These are phyloP conservation scores for Amyloporia xantha DNA, from an alignment of 768 basidiomycete genomes.

Conservation along the genomic window DNA sequence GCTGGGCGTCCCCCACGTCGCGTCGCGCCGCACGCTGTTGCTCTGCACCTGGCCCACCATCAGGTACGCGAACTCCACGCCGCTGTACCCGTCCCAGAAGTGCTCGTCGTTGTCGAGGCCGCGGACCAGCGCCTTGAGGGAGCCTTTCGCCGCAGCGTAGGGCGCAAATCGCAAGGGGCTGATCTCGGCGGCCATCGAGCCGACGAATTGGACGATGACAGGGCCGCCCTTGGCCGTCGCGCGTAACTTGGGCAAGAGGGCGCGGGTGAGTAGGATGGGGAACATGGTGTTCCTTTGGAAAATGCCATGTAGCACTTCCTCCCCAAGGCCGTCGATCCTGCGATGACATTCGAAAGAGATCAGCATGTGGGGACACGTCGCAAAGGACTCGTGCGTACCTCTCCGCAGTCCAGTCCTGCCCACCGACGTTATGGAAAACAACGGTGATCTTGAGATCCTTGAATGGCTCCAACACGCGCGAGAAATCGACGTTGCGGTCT, in stretches of 20 bases:
- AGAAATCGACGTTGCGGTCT: conserved; percentile 14
- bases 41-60: conserved; percentile 17
- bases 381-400: conserved; percentile 11
- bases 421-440: conserved; percentile 24
- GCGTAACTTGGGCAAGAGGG: conserved; percentile 23
- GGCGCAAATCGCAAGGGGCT: conserved; percentile 16
- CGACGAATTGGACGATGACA: conserved; percentile 19
- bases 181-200: conserved; percentile 17
- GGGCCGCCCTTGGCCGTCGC: conserved; percentile 16
- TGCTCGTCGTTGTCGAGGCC: conserved; percentile 21
- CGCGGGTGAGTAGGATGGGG: conserved; percentile 6
- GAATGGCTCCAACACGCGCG: conserved; percentile 12
- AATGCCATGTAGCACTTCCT: background rate
- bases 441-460: conserved; percentile 22
- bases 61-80: conserved; percentile 19
- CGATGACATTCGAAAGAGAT: no score
- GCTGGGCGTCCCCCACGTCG: conserved; percentile 9
- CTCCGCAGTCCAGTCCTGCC: conserved; percentile 2
- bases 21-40: conserved; percentile 7
- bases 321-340: conserved; percentile 1
- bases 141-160: conserved; percentile 20
- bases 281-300: background rate
- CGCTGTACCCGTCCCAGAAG: conserved; percentile 10
- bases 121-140: conserved; percentile 17
- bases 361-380: background rate